Evolutionary conservation across 2,329 filamentous ascomycete genomes (phyloP), one percentile per base, ranked within the genome.

Genomic region (Elsinoe ampelina): DNA sequence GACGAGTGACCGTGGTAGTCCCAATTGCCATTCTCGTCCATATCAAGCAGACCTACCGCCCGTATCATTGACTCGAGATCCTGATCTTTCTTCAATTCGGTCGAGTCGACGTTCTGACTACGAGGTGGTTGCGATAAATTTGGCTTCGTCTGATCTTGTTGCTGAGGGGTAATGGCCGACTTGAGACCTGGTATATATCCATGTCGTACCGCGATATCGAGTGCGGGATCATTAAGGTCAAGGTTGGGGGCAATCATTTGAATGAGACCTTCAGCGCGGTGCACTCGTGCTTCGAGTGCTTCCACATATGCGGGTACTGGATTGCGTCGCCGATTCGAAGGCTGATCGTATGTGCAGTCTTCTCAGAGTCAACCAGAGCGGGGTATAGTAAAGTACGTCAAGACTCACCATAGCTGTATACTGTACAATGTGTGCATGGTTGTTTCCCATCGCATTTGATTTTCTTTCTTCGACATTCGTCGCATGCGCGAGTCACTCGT

Each of bases 291-390:
- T 70, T 95, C 91, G 50, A 96, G 77, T 2, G 89, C 89, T 72
- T 95, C 91, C 63, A 95, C 89, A 68, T 95, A 95, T 72, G 95
- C 89, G 15, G 91, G 90, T 22, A 89, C 88, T 19, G 91, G 90
- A 68, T 95, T 95, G 64, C 91, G 84, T 63, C 90, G 82, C 62
- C 91, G 82, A 70, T 95, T 95, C 20, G 90, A 95, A 11, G 91
- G 91, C 69, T 95, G 93, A 67, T 95, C 90, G 72, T 95, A 95
- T 26, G 90, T 95, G 71, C 91, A 96, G 68, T 95, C 90, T 95
- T 62, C 26, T 30, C 51, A 20, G 39, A 15, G 39, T 58, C 56
- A 58, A 47, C 48, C 41, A 34, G 42, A 32, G 39, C 19, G 19
- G 35, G 17, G 52, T 34, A 55, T 55, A 12, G 5, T 20, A 17